Evolutionary conservation across 139 green algal species (phyloP).

Genomic region (Astrephomene gubernaculifera): DNA sequence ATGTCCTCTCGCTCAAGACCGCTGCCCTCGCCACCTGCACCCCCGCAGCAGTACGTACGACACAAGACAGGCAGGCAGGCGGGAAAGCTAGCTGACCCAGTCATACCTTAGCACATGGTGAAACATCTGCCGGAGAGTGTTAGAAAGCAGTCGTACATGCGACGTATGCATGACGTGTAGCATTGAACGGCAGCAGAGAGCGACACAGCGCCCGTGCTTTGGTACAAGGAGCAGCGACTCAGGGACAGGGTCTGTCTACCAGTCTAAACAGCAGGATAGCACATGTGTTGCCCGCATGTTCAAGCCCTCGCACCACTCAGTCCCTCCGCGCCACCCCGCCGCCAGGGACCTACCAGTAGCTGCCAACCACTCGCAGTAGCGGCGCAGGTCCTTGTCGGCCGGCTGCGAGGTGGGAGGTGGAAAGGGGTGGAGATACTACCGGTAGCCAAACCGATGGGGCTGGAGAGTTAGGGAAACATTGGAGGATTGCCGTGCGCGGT

Average conservation of each 20-base stretch:
- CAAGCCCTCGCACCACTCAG: not conserved
- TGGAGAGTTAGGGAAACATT: not conserved
- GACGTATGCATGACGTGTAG: not conserved
- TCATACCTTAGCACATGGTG: not conserved
- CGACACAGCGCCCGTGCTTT: too few species aligned
- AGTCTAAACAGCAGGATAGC: too few species aligned
- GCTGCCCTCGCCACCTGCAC: constrained; percentile 30
- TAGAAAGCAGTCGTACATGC: not conserved
- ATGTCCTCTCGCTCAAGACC: constrained; percentile 26
- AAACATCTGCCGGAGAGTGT: not conserved
- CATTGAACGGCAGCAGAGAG: not conserved
- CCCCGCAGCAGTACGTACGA: too few species aligned
- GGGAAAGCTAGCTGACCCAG: not conserved
- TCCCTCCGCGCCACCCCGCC: not conserved
- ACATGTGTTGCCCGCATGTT: not conserved
- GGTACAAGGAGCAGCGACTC: too few species aligned
- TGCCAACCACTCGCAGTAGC: constrained; percentile 78
- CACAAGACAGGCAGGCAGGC: too few species aligned
- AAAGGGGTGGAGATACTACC: too few species aligned
- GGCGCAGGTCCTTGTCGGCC: constrained; percentile 79
- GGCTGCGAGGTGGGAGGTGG: constrained; percentile 32
- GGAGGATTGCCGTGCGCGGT: not conserved
- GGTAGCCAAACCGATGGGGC: not conserved
- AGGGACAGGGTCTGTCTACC: not conserved
- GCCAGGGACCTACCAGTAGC: constrained; percentile 47